phyloP scores from a whole-genome alignment of 305 asterid species.

The Fraxinus dipetala region DNA sequence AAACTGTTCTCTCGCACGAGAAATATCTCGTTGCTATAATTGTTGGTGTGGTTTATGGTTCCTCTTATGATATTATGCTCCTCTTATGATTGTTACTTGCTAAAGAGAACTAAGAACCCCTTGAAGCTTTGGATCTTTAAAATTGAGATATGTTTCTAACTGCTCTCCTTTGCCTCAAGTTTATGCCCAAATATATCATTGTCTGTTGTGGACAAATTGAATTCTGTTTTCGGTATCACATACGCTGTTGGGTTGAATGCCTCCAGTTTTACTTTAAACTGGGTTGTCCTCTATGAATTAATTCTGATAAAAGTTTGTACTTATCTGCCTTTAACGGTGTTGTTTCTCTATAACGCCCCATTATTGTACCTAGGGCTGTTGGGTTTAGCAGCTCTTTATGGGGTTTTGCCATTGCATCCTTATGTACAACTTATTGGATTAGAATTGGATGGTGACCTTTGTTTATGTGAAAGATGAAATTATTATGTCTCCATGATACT shows the following conservation, averaged over 20 bases:
- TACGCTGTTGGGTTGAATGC: not conserved
- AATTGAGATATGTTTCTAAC: not conserved
- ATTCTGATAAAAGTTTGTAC: not conserved
- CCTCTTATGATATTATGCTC: not conserved
- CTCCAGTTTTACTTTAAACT: not conserved
- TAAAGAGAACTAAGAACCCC: not conserved
- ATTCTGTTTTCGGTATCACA: not conserved
- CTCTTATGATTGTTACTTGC: not conserved
- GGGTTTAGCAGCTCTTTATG: not conserved
- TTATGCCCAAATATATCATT: not conserved
- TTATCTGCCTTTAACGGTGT: not conserved
- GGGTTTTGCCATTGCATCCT: not conserved
- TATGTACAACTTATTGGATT: not conserved
- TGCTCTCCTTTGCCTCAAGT: not conserved
- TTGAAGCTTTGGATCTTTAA: not conserved
- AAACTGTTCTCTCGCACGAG: not conserved
- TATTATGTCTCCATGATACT: not conserved
- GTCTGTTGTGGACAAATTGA: not conserved
- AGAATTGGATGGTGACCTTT: not conserved
- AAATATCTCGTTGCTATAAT: conserved; percentile 11
- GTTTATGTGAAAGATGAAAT: not conserved
- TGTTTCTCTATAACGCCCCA: not conserved
- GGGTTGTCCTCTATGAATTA: not conserved
- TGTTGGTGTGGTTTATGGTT: not conserved
- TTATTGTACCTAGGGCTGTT: not conserved